A percentile compares a stretch with the other conserved stretches of the same genome.
Evolutionary conservation across 179 eudicot species (phyloP).

Genomic region (Spinacia oleracea): DNA sequence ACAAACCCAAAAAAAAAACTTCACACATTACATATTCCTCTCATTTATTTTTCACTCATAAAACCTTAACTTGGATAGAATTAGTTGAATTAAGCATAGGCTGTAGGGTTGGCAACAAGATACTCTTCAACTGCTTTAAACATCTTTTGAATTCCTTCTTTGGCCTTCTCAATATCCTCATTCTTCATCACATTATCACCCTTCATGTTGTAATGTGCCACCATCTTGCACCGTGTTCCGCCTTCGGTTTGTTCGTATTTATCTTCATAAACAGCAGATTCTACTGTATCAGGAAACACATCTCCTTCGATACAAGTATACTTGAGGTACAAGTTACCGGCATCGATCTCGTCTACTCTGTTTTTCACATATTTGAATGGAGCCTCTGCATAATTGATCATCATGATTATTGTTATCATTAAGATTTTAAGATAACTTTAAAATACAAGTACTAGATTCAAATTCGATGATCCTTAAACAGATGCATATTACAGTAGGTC

Average conservation of each 20-base stretch:
- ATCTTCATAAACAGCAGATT: constrained; percentile 15
- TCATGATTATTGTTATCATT: too few relatives aligned
- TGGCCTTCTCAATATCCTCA: constrained; percentile 3
- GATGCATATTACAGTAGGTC: too few relatives aligned
- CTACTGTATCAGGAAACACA: constrained; percentile 10
- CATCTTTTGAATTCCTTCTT: constrained; percentile 18
- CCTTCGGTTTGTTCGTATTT: background rate
- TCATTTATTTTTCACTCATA: too few relatives aligned
- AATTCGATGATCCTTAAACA: too few relatives aligned
- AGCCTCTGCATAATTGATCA: background rate
- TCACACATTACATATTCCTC: too few relatives aligned
- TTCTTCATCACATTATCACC: constrained; percentile 18
- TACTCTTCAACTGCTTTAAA: constrained; percentile 18
- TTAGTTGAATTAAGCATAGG: constrained; percentile 15
- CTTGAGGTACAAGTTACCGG: constrained; percentile 12
- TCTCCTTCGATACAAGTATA: constrained; percentile 27
- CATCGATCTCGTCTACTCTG: constrained; percentile 26
- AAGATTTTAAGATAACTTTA: too few relatives aligned
- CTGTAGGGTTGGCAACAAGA: constrained; percentile 24
- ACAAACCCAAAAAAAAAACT: too few relatives aligned
- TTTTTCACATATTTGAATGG: constrained; percentile 21
- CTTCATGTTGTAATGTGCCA: constrained; percentile 25
- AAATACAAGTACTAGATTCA: too few relatives aligned
- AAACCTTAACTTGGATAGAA: background rate
- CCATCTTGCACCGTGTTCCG: constrained; percentile 20